Evolutionary conservation across 1,284 basidiomycete genomes (phyloP).

Genomic region (Golubevia sp.): DNA sequence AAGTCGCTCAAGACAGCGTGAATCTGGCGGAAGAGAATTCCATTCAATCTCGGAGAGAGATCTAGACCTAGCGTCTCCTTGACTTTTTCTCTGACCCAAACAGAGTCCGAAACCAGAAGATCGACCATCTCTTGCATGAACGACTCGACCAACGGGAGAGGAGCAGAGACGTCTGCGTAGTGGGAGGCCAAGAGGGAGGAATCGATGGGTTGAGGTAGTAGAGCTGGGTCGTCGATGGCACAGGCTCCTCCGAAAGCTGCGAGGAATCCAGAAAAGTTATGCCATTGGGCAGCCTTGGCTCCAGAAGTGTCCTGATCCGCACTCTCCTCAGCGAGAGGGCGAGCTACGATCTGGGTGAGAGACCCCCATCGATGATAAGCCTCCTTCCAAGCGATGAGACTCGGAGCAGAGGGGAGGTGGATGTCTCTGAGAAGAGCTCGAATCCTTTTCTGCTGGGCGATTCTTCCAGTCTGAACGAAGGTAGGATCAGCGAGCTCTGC

Average conservation of each 20-base stretch:
- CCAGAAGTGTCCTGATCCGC: constrained; percentile 52
- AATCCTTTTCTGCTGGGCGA: constrained; percentile 79
- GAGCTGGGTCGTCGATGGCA: constrained; percentile 62
- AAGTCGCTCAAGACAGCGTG: constrained; percentile 52
- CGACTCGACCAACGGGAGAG: constrained; percentile 28
- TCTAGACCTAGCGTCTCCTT: constrained; percentile 52
- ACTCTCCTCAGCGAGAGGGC: constrained; percentile 69
- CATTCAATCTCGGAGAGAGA: constrained; percentile 31
- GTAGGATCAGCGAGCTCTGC: constrained; percentile 27
- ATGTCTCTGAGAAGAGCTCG: constrained; percentile 73
- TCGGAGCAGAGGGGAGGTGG: constrained; percentile 70
- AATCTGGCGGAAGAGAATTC: constrained; percentile 47
- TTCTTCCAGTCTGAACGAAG: constrained; percentile 65
- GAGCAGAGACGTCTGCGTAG: constrained; percentile 19
- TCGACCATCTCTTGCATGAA: constrained; percentile 56
- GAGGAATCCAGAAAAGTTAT: constrained; percentile 81
- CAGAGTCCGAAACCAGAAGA: constrained; percentile 48
- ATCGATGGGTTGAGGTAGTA: constrained; percentile 28
- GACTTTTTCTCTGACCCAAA: constrained; percentile 56
- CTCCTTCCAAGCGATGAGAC: constrained; percentile 79
- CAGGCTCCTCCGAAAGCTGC: constrained; percentile 76
- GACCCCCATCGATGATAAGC: constrained; percentile 73
- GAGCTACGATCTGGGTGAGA: constrained; percentile 58
- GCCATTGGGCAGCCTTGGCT: constrained; percentile 70
- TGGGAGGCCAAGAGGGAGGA: constrained; percentile 16